A percentile compares a stretch with the other conserved stretches of the same genome.
phyloP scores from a whole-genome alignment of 2,329 filamentous ascomycete genomes.

The Lasiodiplodia hormozganensis region DNA sequence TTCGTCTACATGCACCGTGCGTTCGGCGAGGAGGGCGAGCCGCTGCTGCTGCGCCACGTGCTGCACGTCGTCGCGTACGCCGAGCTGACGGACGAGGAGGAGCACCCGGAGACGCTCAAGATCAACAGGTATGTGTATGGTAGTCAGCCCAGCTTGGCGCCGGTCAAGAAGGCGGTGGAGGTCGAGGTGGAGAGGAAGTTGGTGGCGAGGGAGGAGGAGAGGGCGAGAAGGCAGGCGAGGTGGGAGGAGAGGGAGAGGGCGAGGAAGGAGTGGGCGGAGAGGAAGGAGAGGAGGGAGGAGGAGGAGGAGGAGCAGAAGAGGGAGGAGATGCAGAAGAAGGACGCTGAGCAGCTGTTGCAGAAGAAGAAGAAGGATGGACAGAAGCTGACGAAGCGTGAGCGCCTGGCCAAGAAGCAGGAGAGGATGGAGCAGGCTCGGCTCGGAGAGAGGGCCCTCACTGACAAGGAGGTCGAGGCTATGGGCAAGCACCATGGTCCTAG shows the following conservation, averaged over 20 bases:
- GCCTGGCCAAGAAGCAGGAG: neutral
- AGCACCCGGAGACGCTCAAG: slow-evolving; percentile 17
- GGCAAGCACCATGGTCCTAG: neutral
- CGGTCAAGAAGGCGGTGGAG: neutral
- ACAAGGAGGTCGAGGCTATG: neutral
- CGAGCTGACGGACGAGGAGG: slow-evolving; percentile 36
- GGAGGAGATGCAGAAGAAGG: neutral
- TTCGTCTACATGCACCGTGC: slow-evolving; percentile 35
- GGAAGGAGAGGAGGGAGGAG: neutral
- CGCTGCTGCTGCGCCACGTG: slow-evolving; percentile 36
- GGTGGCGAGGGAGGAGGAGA: neutral
- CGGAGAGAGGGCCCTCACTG: neutral
- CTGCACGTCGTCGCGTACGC: slow-evolving; percentile 49
- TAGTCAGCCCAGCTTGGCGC: neutral
- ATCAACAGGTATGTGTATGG: neutral
- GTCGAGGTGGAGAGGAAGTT: neutral
- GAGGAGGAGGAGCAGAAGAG: neutral
- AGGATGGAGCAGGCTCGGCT: neutral
- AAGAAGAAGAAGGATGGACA: neutral
- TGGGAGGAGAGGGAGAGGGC: neutral
- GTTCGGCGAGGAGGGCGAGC: slow-evolving; percentile 6
- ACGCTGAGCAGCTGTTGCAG: neutral
- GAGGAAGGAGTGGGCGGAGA: neutral
- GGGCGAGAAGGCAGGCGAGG: neutral
- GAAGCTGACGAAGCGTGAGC: neutral